Conservation (phyloP, 305 asterid genomes). For the Rubia balearica region DNA sequence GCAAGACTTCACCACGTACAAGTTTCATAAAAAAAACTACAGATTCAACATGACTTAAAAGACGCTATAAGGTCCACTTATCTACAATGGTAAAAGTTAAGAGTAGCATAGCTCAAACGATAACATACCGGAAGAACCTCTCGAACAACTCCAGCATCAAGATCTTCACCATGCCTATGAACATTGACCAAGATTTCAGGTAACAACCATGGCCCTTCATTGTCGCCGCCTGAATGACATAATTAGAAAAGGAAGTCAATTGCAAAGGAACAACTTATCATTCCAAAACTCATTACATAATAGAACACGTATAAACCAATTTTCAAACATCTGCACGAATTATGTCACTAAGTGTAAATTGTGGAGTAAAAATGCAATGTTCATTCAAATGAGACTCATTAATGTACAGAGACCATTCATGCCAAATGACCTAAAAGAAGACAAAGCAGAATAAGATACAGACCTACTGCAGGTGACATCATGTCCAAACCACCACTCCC, state of each 20-base stretch:
- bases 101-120: neutral
- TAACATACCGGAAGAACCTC: conserved; percentile 76
- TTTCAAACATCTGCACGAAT: neutral
- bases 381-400: neutral
- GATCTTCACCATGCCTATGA: conserved; percentile 69
- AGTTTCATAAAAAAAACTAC: neutral
- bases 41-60: neutral
- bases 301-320: neutral
- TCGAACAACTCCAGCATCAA: conserved; percentile 51
- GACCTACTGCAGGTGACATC: conserved; percentile 93
- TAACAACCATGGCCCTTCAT: conserved; percentile 83
- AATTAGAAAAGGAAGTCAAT: neutral
- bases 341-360: neutral
- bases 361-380: neutral
- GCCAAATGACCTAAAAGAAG: neutral
- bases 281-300: neutral
- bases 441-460: conserved; percentile 16
- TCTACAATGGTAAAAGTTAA: neutral
- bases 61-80: neutral
- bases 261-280: neutral
- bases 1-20: neutral
- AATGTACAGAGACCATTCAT: neutral
- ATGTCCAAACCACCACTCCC: conserved; percentile 94
- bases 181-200: conserved; percentile 80
- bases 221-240: conserved; percentile 55